Evolutionary conservation across 2,329 filamentous ascomycete species (phyloP).

Genomic region (Curvularia hawaiiensis): DNA sequence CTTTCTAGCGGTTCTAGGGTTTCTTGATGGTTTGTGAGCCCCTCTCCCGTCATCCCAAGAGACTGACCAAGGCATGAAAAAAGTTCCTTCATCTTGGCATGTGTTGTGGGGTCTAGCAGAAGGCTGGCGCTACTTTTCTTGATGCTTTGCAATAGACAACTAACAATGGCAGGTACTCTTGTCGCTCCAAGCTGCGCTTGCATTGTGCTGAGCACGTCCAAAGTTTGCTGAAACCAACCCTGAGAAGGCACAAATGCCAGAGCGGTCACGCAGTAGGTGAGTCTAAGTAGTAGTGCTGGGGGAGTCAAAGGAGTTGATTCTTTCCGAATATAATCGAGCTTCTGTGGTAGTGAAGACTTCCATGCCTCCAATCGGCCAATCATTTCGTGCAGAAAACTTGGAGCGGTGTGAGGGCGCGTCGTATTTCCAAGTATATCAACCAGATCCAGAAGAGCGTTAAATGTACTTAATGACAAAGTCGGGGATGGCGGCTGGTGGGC

Average conservation of each 20-base stretch:
- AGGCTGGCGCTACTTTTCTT: constrained; percentile 17
- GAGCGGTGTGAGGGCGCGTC: constrained; percentile 21
- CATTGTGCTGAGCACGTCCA: constrained; percentile 30
- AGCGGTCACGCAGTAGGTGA: constrained; percentile 31
- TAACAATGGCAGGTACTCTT: constrained; percentile 33
- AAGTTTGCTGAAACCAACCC: constrained; percentile 22
- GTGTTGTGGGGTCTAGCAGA: constrained; percentile 18
- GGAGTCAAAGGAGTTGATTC: constrained; percentile 32
- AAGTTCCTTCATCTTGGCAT: constrained; percentile 19
- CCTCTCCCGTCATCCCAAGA: constrained; percentile 1
- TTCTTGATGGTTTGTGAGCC: not conserved
- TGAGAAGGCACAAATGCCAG: constrained; percentile 30
- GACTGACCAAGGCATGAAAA: constrained; percentile 19
- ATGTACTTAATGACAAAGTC: constrained; percentile 56
- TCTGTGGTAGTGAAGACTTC: constrained; percentile 38
- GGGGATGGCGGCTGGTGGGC: constrained; percentile 26
- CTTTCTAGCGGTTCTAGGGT: not conserved
- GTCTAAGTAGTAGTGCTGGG: constrained; percentile 34
- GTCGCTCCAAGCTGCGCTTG: constrained; percentile 27
- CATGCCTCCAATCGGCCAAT: constrained; percentile 47
- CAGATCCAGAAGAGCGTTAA: constrained; percentile 56
- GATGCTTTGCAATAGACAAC: constrained; percentile 29
- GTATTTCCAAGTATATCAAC: constrained; percentile 29
- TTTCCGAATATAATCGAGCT: constrained; percentile 29
- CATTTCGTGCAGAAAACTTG: constrained; percentile 40